Evolutionary conservation across 305 asterid genomes (phyloP).

Genomic region (Rubia peregrina): DNA sequence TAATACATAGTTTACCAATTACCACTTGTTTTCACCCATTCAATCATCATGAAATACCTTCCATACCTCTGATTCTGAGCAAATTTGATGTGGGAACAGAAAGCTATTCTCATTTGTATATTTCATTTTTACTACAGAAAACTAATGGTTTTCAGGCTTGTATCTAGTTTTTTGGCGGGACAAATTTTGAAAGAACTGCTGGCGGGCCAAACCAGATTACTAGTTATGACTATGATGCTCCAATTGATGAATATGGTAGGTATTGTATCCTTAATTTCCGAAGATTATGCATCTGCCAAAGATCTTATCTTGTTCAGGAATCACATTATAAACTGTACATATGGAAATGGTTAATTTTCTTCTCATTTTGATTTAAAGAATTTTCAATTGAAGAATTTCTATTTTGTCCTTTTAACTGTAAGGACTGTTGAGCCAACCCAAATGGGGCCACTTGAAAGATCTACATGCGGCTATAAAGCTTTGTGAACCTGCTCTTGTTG

Average conservation of each 20-base stretch:
- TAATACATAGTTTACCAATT: too few species aligned
- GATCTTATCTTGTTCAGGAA: neutral
- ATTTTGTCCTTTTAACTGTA: conserved; percentile 17
- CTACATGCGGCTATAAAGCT: conserved; percentile 88
- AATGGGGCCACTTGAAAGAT: conserved; percentile 93
- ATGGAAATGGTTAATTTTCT: neutral
- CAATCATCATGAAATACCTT: neutral
- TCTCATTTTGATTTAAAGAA: neutral
- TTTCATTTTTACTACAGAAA: neutral
- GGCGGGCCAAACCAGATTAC: conserved; percentile 92
- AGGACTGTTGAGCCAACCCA: conserved; percentile 91
- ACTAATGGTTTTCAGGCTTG: conserved; percentile 17
- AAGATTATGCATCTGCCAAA: conserved; percentile 5
- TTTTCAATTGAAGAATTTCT: conserved; percentile 4
- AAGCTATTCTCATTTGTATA: neutral
- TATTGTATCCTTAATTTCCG: conserved; percentile 9
- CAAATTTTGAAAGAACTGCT: conserved; percentile 87
- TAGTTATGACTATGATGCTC: conserved; percentile 96
- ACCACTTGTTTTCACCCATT: neutral
- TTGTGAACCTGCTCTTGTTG: conserved; percentile 85
- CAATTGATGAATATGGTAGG: conserved; percentile 90
- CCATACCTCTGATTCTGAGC: neutral
- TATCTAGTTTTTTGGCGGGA: conserved; percentile 89
- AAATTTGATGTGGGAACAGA: neutral
- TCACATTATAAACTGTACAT: neutral